Evolutionary conservation across 495 filamentous ascomycete genomes (phyloP).

Genomic region (Acidomyces sp.): DNA sequence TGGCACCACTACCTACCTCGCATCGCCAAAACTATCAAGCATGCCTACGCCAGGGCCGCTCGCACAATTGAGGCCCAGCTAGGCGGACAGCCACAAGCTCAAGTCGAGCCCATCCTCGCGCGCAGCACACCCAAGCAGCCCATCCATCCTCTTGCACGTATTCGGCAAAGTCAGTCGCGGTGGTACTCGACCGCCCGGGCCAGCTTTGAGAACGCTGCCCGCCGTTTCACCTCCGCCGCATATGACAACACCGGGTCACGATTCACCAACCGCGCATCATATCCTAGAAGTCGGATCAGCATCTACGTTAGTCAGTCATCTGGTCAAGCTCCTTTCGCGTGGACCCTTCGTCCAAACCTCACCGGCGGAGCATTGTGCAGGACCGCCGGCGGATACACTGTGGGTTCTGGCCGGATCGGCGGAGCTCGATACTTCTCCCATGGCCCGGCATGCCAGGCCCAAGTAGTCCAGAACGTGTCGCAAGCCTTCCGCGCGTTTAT

Average conservation of each 20-base stretch:
- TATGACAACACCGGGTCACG: too few species aligned
- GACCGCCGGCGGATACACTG: constrained; percentile 72
- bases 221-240: constrained; percentile 49
- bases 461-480: constrained; percentile 90
- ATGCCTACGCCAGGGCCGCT: constrained; percentile 20
- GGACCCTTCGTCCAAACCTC: constrained; percentile 78
- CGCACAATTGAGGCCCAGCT: constrained; percentile 24
- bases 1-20: constrained; percentile 16
- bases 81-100: constrained; percentile 38
- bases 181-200: constrained; percentile 61
- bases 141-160: constrained; percentile 54
- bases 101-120: constrained; percentile 41
- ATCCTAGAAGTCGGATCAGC: constrained; percentile 52
- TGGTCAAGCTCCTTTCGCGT: constrained; percentile 74
- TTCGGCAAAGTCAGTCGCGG: constrained; percentile 52
- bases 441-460: constrained; percentile 65
- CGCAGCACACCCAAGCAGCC: constrained; percentile 50
- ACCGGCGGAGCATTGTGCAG: constrained; percentile 77
- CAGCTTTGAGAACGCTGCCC: constrained; percentile 31
- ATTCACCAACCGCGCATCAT: too few species aligned
- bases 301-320: constrained; percentile 52
- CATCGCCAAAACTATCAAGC: constrained; percentile 9
- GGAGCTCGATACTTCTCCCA: constrained; percentile 83
- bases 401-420: constrained; percentile 55
- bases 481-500: constrained; percentile 80